Evolutionary conservation across 306 rosid genomes (phyloP).

Genomic region (Quillaja saponaria): DNA sequence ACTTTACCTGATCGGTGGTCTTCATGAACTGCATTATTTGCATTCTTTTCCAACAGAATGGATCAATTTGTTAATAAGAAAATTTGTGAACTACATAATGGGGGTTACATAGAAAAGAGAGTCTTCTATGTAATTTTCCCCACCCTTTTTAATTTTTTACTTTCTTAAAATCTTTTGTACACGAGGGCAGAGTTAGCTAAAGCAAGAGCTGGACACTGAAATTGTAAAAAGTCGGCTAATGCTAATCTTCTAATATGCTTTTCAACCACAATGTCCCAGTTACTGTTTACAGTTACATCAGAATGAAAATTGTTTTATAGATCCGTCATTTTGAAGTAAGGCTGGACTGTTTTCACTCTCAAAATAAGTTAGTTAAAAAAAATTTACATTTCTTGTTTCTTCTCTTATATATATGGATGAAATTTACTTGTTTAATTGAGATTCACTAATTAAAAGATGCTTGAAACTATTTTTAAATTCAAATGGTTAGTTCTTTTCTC

Average conservation of each 20-base stretch:
- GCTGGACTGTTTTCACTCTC: too few species aligned
- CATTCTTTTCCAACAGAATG: slow-evolving; percentile 41
- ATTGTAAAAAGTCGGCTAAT: slow-evolving; percentile 20
- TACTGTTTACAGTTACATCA: too few species aligned
- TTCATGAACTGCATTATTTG: slow-evolving; percentile 34
- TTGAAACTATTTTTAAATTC: too few species aligned
- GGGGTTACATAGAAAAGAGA: slow-evolving; percentile 38
- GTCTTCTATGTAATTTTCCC: background rate
- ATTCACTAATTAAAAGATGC: too few species aligned
- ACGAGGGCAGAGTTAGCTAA: slow-evolving; percentile 18
- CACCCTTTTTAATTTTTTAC: background rate
- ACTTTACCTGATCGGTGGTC: slow-evolving; percentile 90
- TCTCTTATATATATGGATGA: too few species aligned
- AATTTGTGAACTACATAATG: slow-evolving; percentile 25
- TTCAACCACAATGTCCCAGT: too few species aligned
- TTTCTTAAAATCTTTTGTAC: slow-evolving; percentile 30
- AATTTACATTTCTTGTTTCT: too few species aligned
- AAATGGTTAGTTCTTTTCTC: too few species aligned
- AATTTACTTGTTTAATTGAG: too few species aligned
- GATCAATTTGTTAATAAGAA: slow-evolving; percentile 37
- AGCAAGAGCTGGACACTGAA: slow-evolving; percentile 3
- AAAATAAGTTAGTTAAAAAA: too few species aligned
- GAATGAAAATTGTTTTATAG: too few species aligned
- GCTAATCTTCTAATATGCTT: slow-evolving; percentile 8
- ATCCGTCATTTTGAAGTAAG: too few species aligned